Base-by-base conservation (phyloP, 768 basidiomycete species). In the Flagelloscypha sp. region DNA sequence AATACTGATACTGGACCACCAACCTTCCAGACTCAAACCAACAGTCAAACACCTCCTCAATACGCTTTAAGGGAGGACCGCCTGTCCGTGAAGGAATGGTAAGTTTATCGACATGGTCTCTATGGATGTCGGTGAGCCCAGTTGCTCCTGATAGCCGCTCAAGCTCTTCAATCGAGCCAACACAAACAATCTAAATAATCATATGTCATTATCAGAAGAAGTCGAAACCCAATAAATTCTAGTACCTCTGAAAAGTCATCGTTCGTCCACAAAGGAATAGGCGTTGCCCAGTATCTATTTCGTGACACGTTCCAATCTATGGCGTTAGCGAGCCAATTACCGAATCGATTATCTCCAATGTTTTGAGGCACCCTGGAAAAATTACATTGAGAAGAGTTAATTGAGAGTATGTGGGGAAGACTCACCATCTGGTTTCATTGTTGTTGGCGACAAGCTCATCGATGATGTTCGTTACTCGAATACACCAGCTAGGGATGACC, bases 11-110 rank as follows among this genome's bases (percentile, higher is more conserved):
- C 7, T 3, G 8, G 7, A 4, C 31, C 23, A 48, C 74, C 42
- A 45, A 90, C 90, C 86, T 90, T 63, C 95, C 95, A 4, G 94
- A 98, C 62, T 99, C 95, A 53, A 99, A 99, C 95, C 95, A 99
- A 52, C 95, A 99, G 54, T 99, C 95, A 53, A 99, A 98, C 24
- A 99, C 90, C 57, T 98, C 95, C 41, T 95, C 88, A n/a, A 97
- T 71, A 32, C 95, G 80, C 58, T 73, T 86, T 16, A 99, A 62
- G 8, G 60, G 58, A 11, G 94, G 94, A 48, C 88, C 93, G 35
- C 93, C 94, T 55, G 75, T 61, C 53, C 80, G 66, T 13, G 92
- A 95, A 7, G 94, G 95, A 49, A 98, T 97, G 33, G 88, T 93
- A 62, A 99, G 86, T 53, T 88, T 78, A 55, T 98, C 93, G 49